Evolutionary conservation across 2,329 filamentous ascomycete species (phyloP).

Genomic region (Curvularia spicifera): DNA sequence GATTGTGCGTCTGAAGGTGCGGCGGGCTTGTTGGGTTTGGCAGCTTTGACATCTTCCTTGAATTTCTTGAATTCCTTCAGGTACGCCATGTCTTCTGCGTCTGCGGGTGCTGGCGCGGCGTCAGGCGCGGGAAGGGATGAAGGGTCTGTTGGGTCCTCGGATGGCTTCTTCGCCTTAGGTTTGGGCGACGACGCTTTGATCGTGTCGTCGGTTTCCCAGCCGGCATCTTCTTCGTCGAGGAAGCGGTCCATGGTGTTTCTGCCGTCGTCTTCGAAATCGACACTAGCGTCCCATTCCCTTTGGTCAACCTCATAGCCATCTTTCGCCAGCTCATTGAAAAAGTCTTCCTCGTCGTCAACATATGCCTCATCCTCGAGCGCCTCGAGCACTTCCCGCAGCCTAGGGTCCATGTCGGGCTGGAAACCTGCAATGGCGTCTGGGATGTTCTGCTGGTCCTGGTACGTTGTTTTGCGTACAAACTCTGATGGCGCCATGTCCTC

Average conservation of each 20-base stretch:
- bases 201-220: slow-evolving; percentile 95
- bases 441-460: slow-evolving; percentile 91
- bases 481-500: slow-evolving; percentile 80
- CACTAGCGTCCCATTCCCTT: slow-evolving; percentile 74
- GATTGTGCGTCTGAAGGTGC: slow-evolving; percentile 71
- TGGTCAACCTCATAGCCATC: slow-evolving; percentile 76
- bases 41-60: slow-evolving; percentile 73
- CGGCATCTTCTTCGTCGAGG: slow-evolving; percentile 69
- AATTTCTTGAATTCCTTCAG: slow-evolving; percentile 92
- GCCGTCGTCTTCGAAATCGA: slow-evolving; percentile 49
- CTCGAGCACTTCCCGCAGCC: slow-evolving; percentile 87
- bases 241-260: slow-evolving; percentile 52
- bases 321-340: slow-evolving; percentile 77
- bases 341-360: slow-evolving; percentile 81
- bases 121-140: slow-evolving; percentile 42
- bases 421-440: slow-evolving; percentile 92
- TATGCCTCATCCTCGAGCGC: slow-evolving; percentile 95
- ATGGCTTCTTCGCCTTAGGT: slow-evolving; percentile 46
- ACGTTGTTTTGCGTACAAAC: slow-evolving; percentile 76
- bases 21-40: slow-evolving; percentile 51
- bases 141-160: slow-evolving; percentile 59
- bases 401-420: slow-evolving; percentile 96
- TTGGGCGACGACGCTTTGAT: slow-evolving; percentile 65
- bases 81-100: slow-evolving; percentile 75
- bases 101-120: slow-evolving; percentile 43